Base-by-base conservation (phyloP, 2,329 filamentous ascomycete genomes). In the Emergomyces pasteurianus region DNA sequence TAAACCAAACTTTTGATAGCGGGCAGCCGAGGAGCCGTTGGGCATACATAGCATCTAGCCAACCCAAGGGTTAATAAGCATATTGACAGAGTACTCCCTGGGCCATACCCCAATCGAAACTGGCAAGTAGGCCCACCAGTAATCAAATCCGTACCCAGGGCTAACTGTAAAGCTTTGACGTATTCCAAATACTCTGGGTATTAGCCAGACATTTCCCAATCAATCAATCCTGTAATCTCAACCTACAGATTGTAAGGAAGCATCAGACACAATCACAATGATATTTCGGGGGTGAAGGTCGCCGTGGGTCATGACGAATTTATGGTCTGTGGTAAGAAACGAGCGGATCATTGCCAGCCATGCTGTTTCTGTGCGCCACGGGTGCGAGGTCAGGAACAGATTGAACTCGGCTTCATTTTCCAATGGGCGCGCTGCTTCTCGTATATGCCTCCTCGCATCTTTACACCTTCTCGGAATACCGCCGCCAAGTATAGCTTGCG, bases 241-340 rank as follows among this genome's bases (percentile, higher is more conserved):
- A 59, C 61, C 36, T n/a, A n/a, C n/a, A n/a, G n/a, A n/a, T n/a
- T n/a, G n/a, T n/a, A n/a, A n/a, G n/a, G n/a, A n/a, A n/a, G n/a
- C n/a, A n/a, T n/a, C n/a, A n/a, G n/a, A n/a, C n/a, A n/a, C 36
- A 38, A 38, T n/a, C 63, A 66, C 63, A 21, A 69, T 61, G 26
- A 68, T 64, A 55, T 68, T 69, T 28, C 65, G 65, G n/a, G 65
- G 63, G 10, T 65, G 63, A n/a, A 69, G 58, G 58, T 68, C 65
- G 31, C 64, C 53, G 60, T 68, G 66, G 7, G 65, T 66, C 62
- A 68, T 67, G 28, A 63, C 46, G 43, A 66, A 62, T 49, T 59
- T 47, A 54, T 61, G 47, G 49, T 61, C 62, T 42, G 60, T 40
- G 55, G 40, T 40, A 52, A 65, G 60, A 50, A 62, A 63, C 16